Evolutionary conservation across 23 red algal species (phyloP).

Genomic region (Agarophyton chilense): DNA sequence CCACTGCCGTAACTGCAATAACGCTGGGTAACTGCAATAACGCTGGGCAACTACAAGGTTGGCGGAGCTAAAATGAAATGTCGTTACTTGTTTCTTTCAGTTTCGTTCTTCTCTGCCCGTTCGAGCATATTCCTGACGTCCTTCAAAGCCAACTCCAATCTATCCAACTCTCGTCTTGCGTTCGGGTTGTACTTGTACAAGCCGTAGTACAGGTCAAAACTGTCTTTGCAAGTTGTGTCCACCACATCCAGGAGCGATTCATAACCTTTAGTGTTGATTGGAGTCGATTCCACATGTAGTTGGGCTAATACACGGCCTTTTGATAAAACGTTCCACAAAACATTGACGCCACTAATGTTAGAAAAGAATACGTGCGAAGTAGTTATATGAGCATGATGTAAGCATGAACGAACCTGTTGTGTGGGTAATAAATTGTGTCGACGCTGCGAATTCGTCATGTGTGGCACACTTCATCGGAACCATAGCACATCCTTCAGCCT

Average conservation of each 20-base stretch:
- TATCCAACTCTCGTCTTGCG: slow-evolving; percentile 76
- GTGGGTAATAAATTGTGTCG: slow-evolving; percentile 97
- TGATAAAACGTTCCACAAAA: not conserved
- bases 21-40: not conserved
- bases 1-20: not conserved
- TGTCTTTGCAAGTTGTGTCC: slow-evolving; percentile 95
- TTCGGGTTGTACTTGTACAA: slow-evolving; percentile 96
- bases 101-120: slow-evolving; percentile 68
- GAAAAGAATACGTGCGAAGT: too few species aligned
- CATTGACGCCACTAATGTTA: not conserved
- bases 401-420: slow-evolving; percentile 50
- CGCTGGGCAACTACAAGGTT: too few species aligned
- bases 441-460: slow-evolving; percentile 93
- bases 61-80: not conserved
- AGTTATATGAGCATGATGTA: not conserved
- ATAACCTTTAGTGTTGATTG: slow-evolving; percentile 97
- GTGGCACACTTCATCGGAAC: slow-evolving; percentile 78
- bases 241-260: slow-evolving; percentile 90
- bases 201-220: slow-evolving; percentile 94
- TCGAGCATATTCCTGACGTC: slow-evolving; percentile 79
- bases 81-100: slow-evolving; percentile 33
- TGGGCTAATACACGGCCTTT: slow-evolving; percentile 87
- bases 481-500: slow-evolving; percentile 82
- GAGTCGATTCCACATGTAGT: slow-evolving; percentile 78
- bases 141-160: slow-evolving; percentile 71